Evolutionary conservation across 495 filamentous ascomycete species (phyloP).

Genomic region (Penicillium canescens): DNA sequence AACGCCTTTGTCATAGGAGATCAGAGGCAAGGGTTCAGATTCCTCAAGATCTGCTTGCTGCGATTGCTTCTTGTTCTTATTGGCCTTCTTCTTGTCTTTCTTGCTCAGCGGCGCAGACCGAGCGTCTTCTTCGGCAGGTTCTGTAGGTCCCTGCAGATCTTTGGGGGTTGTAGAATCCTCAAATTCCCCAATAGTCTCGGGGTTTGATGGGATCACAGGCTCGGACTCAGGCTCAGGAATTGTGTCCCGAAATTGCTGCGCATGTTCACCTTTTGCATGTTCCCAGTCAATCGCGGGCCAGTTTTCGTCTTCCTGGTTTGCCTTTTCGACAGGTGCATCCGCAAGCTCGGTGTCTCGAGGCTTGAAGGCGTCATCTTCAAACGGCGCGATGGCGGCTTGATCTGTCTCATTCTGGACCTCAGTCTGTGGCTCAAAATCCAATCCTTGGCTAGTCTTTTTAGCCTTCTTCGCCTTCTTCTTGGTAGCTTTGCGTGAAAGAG

Average conservation of each 20-base stretch:
- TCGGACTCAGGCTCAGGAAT: slow-evolving; percentile 26
- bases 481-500: slow-evolving; percentile 29
- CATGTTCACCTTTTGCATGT: slow-evolving; percentile 26
- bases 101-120: slow-evolving; percentile 20
- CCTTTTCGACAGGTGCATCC: slow-evolving; percentile 3
- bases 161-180: slow-evolving; percentile 32
- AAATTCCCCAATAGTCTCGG: slow-evolving; percentile 34
- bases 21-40: slow-evolving; percentile 6
- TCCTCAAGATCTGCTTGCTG: slow-evolving; percentile 16
- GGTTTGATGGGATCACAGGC: slow-evolving; percentile 23
- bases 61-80: slow-evolving; percentile 29
- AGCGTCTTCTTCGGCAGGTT: slow-evolving; percentile 13
- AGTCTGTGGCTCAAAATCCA: slow-evolving; percentile 1
- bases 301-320: slow-evolving; percentile 26
- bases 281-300: slow-evolving; percentile 45
- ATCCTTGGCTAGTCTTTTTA: slow-evolving; percentile 15
- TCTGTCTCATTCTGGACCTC: background rate
- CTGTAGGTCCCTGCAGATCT: slow-evolving; percentile 22
- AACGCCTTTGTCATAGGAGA: slow-evolving; percentile 5
- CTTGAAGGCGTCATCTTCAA: slow-evolving; percentile 7
- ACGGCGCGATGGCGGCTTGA: background rate
- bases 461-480: slow-evolving; percentile 28
- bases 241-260: slow-evolving; percentile 25
- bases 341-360: slow-evolving; percentile 15
- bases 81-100: slow-evolving; percentile 33